Conservation (phyloP, 768 basidiomycete genomes). For the Tulasnella sp. region DNA sequence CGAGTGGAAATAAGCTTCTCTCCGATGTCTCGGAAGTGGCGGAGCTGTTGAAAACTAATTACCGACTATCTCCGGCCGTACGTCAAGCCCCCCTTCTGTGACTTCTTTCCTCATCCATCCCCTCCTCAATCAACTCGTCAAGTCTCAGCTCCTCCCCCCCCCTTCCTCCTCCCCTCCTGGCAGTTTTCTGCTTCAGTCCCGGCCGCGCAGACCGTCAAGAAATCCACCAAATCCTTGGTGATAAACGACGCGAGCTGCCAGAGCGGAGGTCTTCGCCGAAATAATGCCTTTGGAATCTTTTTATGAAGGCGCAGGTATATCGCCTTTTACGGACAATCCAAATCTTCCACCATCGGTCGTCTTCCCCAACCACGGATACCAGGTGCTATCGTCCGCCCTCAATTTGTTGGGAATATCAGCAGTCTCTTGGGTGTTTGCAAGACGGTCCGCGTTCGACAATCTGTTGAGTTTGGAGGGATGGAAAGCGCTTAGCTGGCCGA, state of each 20-base stretch:
- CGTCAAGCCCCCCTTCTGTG: not conserved
- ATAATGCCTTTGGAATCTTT: not conserved
- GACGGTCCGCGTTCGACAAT: slow-evolving; percentile 40
- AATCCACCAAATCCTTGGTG: not conserved
- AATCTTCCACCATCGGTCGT: slow-evolving; percentile 6
- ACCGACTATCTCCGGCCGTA: slow-evolving; percentile 1
- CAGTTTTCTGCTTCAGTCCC: not conserved
- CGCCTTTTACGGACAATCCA: slow-evolving; percentile 22
- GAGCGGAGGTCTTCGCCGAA: not conserved
- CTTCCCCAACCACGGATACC: slow-evolving; percentile 23
- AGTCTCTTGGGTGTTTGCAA: slow-evolving; percentile 44
- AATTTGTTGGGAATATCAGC: slow-evolving; percentile 35
- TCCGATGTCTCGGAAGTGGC: not conserved
- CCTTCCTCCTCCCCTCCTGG: not conserved
- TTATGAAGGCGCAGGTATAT: not conserved
- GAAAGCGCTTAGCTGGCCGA: slow-evolving; percentile 41
- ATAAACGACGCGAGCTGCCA: not conserved
- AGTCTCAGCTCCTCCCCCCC: not conserved
- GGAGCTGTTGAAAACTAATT: not conserved
- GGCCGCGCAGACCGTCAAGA: not conserved
- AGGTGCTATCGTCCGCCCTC: not conserved
- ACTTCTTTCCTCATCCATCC: not conserved
- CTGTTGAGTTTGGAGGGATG: slow-evolving; percentile 36
- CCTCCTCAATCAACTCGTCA: not conserved
- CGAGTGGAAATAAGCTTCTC: slow-evolving; percentile 6